Conservation (phyloP, 768 basidiomycete genomes). For the Leccinum rimulosum region DNA sequence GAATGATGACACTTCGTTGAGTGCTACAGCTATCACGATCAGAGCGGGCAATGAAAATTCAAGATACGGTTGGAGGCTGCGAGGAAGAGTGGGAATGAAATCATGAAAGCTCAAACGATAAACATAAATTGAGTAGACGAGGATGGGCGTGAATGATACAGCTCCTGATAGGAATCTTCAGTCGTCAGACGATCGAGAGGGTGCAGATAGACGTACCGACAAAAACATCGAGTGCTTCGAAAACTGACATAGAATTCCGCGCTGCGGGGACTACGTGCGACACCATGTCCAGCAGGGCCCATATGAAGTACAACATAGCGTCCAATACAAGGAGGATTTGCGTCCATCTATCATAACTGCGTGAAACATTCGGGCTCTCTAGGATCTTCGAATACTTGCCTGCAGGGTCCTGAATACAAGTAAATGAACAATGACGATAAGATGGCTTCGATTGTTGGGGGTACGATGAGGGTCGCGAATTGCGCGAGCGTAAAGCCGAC, state of each 20-base stretch:
- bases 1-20: constrained; percentile 66
- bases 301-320: constrained; percentile 55
- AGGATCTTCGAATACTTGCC: constrained; percentile 37
- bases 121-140: constrained; percentile 62
- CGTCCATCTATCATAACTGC: constrained; percentile 35
- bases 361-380: neutral
- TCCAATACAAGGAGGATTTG: constrained; percentile 63
- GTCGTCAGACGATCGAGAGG: neutral
- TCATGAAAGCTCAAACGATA: constrained; percentile 53
- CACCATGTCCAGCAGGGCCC: constrained; percentile 60
- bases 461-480: constrained; percentile 54
- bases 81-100: constrained; percentile 53
- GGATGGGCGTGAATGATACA: constrained; percentile 61
- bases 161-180: constrained; percentile 34
- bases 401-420: constrained; percentile 44
- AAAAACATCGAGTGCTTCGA: constrained; percentile 54
- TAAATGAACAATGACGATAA: constrained; percentile 54
- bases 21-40: constrained; percentile 52
- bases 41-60: constrained; percentile 47
- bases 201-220: constrained; percentile 48
- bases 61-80: constrained; percentile 42
- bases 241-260: constrained; percentile 43
- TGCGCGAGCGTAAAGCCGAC: constrained; percentile 47
- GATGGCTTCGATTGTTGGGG: constrained; percentile 60
- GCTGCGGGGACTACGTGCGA: constrained; percentile 53